These are phyloP conservation scores for Amphirosellinia nigrospora DNA, from an alignment of 495 filamentous ascomycete species.

Conservation along the genomic window DNA sequence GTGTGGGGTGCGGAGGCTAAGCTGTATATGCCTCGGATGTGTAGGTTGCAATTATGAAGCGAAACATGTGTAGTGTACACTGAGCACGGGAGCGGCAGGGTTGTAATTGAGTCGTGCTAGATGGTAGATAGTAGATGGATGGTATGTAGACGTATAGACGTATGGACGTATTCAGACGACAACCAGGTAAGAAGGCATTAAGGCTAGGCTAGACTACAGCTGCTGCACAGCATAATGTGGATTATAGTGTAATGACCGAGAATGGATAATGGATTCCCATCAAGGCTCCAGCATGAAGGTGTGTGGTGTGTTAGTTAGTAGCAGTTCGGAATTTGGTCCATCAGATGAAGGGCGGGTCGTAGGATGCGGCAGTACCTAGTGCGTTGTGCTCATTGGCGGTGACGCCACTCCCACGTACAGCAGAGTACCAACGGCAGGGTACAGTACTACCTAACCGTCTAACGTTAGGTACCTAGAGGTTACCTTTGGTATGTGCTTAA, in stretches of 20 bases:
- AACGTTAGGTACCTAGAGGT: not conserved
- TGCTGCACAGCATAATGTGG: conserved; percentile 2
- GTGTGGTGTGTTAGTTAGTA: not conserved
- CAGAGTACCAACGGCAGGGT: not conserved
- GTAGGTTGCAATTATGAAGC: not conserved
- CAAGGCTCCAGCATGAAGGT: conserved; percentile 3
- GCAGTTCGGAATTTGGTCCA: conserved; percentile 10
- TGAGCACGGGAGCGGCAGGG: conserved; percentile 1
- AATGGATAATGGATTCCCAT: not conserved
- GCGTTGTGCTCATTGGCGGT: conserved; percentile 4
- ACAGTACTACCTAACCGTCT: not conserved
- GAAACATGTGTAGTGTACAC: not conserved
- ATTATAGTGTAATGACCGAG: not conserved
- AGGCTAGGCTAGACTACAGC: conserved; percentile 8
- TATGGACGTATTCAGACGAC: not conserved
- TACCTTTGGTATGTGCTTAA: not conserved
- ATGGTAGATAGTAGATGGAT: not conserved
- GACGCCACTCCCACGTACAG: conserved; percentile 14
- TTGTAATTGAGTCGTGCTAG: not conserved
- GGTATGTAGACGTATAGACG: no score
- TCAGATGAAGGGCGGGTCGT: conserved; percentile 4
- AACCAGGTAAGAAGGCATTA: not conserved
- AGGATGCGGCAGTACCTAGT: conserved; percentile 11
- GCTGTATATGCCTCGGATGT: conserved; percentile 8
- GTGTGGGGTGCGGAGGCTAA: conserved; percentile 24